Evolutionary conservation across 176 grass and related monocot species (phyloP).

Genomic region (Typha latifolia): DNA sequence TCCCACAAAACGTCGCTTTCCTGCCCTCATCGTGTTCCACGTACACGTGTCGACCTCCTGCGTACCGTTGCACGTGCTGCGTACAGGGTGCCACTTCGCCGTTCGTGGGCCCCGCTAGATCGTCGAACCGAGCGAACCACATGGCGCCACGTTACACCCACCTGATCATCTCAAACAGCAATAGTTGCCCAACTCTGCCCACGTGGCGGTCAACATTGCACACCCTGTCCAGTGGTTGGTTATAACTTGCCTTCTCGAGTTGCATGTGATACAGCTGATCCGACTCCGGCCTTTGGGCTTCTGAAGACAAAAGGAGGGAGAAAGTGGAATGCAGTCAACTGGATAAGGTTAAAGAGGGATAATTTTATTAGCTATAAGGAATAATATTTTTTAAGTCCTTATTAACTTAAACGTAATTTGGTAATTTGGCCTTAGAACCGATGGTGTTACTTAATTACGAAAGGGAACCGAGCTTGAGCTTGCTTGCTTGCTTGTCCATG

Average conservation of each 20-base stretch:
- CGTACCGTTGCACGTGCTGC: conserved; percentile 21
- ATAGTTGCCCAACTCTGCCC: not conserved
- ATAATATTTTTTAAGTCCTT: too few species aligned
- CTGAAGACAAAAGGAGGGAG: conserved; percentile 10
- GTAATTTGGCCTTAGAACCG: not conserved
- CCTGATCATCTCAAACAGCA: not conserved
- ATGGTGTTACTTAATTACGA: not conserved
- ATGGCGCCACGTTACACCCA: conserved; percentile 18
- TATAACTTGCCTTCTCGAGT: not conserved
- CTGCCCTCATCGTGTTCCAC: not conserved
- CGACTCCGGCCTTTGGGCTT: not conserved
- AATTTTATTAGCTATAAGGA: not conserved
- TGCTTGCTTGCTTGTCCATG: not conserved
- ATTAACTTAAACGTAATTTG: not conserved
- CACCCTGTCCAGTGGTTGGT: too few species aligned
- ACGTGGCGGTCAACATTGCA: not conserved
- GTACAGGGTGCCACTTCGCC: conserved; percentile 1
- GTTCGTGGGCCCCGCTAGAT: conserved; percentile 3
- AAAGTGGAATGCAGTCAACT: conserved; percentile 12
- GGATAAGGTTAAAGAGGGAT: conserved; percentile 23
- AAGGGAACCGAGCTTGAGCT: not conserved
- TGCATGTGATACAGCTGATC: not conserved
- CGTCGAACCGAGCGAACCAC: not conserved
- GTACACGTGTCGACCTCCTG: conserved; percentile 25
- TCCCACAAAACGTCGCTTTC: not conserved